Base-by-base conservation (phyloP, 2,329 filamentous ascomycete species). In the Capronia epimyces region DNA sequence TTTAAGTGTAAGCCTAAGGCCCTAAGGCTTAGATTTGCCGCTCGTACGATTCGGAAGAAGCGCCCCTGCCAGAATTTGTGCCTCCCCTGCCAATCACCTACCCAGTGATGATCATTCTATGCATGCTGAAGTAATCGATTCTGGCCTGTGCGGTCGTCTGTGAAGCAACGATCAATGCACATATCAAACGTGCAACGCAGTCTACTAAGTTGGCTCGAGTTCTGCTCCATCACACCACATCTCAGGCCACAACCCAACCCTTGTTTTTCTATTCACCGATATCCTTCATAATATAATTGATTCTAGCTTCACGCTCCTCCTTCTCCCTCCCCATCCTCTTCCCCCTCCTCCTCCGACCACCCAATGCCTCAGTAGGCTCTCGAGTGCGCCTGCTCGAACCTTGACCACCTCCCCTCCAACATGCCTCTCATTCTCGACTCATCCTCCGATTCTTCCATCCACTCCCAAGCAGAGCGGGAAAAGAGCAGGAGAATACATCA, bases 401-500 rank as follows among this genome's bases (percentile, higher is more conserved):
- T 16, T 16, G n/a, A n/a, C n/a, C n/a, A 3, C 18, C 18, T 16
- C 10, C 32, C 29, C 16, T 22, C 42, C 34, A 43, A 34, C n/a
- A 62, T 62, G 60, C 60, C 60, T 44, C 58, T 61, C 43, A 61
- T 62, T 7, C 51, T 60, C 45, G 60, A 62, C 43, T 60, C 59
- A 1, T 51, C 60, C n/a, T 61, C 59, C 3, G 60, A 62, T 20
- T 58, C 59, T 7, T 60, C 60, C n/a, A 24, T 52, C 1, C 55
- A 57, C 18, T 43, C 53, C 7, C 41, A 49, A n/a, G 20, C 48
- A 13, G 60, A 62, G 34, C 43, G 50, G 29, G 71, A 76, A 63
- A 63, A 73, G 62, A 71, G 78, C 56, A 68, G 79, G 60, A 66
- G 66, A 39, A 63, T 74, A 34, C 77, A 82, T 68, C 79, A 83